Percentiles rank a stretch among this genome's conserved stretches.
These are phyloP conservation scores for Ceratobasidium sp. DNA, from an alignment of 1,284 basidiomycete genomes.

Conservation along the genomic window DNA sequence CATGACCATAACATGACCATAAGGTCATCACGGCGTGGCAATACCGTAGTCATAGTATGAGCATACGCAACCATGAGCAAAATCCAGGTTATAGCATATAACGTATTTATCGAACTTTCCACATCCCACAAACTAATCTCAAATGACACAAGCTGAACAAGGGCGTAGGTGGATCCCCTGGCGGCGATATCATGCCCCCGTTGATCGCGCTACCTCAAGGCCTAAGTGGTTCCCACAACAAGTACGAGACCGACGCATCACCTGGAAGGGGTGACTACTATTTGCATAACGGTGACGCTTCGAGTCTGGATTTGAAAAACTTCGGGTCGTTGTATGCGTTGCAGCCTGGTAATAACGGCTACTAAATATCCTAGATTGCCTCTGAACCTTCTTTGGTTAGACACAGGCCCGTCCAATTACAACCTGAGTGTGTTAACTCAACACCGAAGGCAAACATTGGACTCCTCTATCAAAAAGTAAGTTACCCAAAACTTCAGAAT, in stretches of 20 bases:
- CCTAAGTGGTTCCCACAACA: slow-evolving; percentile 27
- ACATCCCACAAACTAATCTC: too few species aligned
- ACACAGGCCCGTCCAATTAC: neutral
- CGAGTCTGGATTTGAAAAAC: neutral
- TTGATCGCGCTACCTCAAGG: slow-evolving; percentile 8
- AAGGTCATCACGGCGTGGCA: too few species aligned
- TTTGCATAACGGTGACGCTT: slow-evolving; percentile 6
- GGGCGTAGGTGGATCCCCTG: neutral
- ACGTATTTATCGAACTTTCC: too few species aligned
- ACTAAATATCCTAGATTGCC: neutral
- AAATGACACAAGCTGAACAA: too few species aligned
- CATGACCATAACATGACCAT: too few species aligned
- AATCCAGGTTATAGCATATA: too few species aligned
- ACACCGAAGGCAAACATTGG: slow-evolving; percentile 2
- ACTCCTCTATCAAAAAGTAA: slow-evolving; percentile 2
- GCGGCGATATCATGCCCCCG: neutral
- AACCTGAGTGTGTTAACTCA: neutral
- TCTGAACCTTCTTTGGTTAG: neutral
- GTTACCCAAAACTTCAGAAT: neutral
- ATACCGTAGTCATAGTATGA: too few species aligned
- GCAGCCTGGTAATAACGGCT: neutral
- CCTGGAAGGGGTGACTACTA: slow-evolving; percentile 10
- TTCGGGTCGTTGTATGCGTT: neutral
- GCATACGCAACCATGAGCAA: too few species aligned
- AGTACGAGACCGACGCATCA: slow-evolving; percentile 12